Evolutionary conservation across 371 early-diverging fungal species (phyloP), one percentile per base, ranked within the genome.

Genomic region (Rhizopus delemar): DNA sequence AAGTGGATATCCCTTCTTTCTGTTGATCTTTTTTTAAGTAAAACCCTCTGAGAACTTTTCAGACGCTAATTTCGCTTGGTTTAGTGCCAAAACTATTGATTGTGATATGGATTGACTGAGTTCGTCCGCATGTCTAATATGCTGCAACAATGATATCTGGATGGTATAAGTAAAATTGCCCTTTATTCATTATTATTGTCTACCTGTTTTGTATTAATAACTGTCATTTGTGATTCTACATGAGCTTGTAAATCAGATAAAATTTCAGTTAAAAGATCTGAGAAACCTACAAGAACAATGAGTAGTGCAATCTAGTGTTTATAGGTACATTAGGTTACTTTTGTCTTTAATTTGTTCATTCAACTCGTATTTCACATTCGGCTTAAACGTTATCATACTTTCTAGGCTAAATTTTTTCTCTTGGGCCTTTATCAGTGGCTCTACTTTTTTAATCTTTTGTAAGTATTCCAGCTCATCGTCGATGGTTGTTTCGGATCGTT

Each of bases 51-150:
- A 34, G 12, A 66, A 6, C 46, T 57, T 66, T 9, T 66, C 67
- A 6, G 62, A 54, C n/a, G 50, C 62, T 6, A 56, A 16, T 31
- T 60, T 60, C 11, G 66, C 63, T 51, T 73, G 73, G 46, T 56
- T 61, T 22, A 66, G 45, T 9, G 67, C 63, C 22, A 43, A 12
- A 13, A 39, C 8, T 31, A 69, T 46, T 8, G 61, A 48, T 41
- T 66, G 62, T 2, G 59, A 28, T 0, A 59, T 53, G 13, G 55
- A 36, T 6, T 43, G 33, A 46, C 70, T 69, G 16, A 73, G 41
- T 29, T 73, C 67, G 34, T 73, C 67, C 9, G 64, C 69, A 45
- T 73, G 66, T 8, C 64, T 62, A 38, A 69, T 69, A 8, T 70
- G 57, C 22, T 64, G 64, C 22, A 69, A 51, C 15, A 73, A 22